Evolutionary conservation across 305 asterid species (phyloP).

Genomic region (Withania somnifera): DNA sequence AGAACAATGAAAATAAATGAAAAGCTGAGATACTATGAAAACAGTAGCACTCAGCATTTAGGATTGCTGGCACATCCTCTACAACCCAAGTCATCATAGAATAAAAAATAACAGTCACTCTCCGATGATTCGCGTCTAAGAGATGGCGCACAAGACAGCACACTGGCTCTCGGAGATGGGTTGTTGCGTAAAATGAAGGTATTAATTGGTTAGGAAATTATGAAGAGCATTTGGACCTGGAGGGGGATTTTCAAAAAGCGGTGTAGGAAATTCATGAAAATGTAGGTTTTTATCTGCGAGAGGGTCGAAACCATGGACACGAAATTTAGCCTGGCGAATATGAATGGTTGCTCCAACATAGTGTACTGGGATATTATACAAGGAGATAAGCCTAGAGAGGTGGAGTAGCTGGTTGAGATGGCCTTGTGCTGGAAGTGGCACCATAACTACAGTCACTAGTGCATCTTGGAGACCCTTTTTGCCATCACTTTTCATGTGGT

Average conservation of each 20-base stretch:
- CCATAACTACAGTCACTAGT: conserved; percentile 31
- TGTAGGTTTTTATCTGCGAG: conserved; percentile 24
- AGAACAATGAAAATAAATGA: conserved; percentile 15
- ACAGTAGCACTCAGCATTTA: conserved; percentile 35
- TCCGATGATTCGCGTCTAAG: background rate
- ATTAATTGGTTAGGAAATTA: conserved; percentile 39
- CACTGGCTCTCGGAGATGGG: conserved; percentile 34
- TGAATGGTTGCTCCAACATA: conserved; percentile 38
- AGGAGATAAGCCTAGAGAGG: conserved; percentile 41
- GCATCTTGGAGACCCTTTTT: background rate
- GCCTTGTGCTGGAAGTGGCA: conserved; percentile 54
- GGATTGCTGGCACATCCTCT: conserved; percentile 26
- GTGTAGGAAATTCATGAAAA: conserved; percentile 30
- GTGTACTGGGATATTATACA: conserved; percentile 34
- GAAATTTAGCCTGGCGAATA: conserved; percentile 35
- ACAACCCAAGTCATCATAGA: conserved; percentile 36
- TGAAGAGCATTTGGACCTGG: conserved; percentile 23
- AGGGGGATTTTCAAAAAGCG: conserved; percentile 20
- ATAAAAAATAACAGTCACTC: conserved; percentile 36
- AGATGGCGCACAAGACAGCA: conserved; percentile 14
- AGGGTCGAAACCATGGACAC: conserved; percentile 36
- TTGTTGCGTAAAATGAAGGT: conserved; percentile 21
- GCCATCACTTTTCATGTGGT: background rate
- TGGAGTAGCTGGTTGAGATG: conserved; percentile 75
- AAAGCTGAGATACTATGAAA: conserved; percentile 43